These are phyloP conservation scores for Tylopilus rubrobrunneus DNA, from an alignment of 768 basidiomycete genomes.

Conservation along the genomic window DNA sequence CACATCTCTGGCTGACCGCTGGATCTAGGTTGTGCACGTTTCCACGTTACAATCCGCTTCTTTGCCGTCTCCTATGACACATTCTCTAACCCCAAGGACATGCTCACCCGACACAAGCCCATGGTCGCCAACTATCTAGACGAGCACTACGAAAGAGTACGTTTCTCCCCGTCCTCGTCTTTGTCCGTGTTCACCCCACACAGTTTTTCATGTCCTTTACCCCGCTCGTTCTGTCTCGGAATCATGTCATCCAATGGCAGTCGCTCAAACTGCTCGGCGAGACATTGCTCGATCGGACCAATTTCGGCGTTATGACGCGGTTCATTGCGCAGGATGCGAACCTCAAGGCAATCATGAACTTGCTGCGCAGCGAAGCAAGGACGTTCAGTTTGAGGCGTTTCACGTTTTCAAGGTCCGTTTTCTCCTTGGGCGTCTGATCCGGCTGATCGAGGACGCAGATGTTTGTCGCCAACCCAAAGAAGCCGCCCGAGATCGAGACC, in stretches of 20 bases:
- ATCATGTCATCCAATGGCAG: constrained; percentile 98
- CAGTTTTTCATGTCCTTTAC: constrained; percentile 97
- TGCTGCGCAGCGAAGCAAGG: constrained; percentile 97
- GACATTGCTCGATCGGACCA: constrained; percentile 93
- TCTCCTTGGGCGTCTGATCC: no score
- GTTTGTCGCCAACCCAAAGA: constrained; percentile 99
- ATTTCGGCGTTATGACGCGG: constrained; percentile 97
- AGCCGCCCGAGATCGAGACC: constrained; percentile 88
- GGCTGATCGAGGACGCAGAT: constrained; percentile 46
- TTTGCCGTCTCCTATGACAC: constrained; percentile 99
- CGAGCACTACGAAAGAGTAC: constrained; percentile 91
- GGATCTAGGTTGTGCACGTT: constrained; percentile 87
- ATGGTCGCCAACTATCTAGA: constrained; percentile 98
- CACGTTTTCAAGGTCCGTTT: constrained; percentile 92
- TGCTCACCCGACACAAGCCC: constrained; percentile 91
- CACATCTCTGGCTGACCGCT: not conserved
- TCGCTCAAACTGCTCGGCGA: constrained; percentile 97
- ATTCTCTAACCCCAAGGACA: constrained; percentile 96
- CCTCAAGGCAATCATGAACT: constrained; percentile 99
- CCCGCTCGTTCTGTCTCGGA: constrained; percentile 86
- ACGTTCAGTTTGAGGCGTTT: constrained; percentile 99
- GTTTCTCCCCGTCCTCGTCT: constrained; percentile 1
- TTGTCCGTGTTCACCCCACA: not conserved
- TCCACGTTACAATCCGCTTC: constrained; percentile 93
- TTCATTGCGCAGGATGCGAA: constrained; percentile 83